These are phyloP conservation scores for Macrolepiota fuliginosa DNA, from an alignment of 768 basidiomycete species.

Conservation along the genomic window DNA sequence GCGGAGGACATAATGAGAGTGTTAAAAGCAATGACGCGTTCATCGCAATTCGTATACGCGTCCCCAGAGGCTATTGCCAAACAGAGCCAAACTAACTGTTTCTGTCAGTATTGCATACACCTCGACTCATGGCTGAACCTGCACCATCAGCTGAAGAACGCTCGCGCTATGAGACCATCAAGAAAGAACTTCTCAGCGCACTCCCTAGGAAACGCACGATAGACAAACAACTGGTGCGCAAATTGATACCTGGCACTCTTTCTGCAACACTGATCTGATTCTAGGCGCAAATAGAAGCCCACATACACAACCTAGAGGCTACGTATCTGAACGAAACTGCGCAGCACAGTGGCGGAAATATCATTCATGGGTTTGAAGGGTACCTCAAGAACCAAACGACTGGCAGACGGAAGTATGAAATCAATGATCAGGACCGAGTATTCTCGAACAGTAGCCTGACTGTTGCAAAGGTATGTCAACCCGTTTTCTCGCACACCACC, in stretches of 20 bases:
- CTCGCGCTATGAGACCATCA: constrained; percentile 66
- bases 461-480: constrained; percentile 53
- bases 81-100: constrained; percentile 9
- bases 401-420: constrained; percentile 69
- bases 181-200: constrained; percentile 72
- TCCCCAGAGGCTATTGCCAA: constrained; percentile 21
- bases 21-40: constrained; percentile 27
- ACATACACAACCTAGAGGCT: constrained; percentile 77
- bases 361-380: constrained; percentile 84
- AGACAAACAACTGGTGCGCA: constrained; percentile 74
- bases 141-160: constrained; percentile 63
- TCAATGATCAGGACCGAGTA: constrained; percentile 73
- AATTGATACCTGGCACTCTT: background rate
- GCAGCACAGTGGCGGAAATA: constrained; percentile 77
- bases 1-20: constrained; percentile 52
- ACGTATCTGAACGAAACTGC: constrained; percentile 78
- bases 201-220: constrained; percentile 70
- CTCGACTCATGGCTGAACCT: constrained; percentile 35
- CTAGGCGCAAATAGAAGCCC: constrained; percentile 74
- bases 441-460: constrained; percentile 83
- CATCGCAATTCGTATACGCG: constrained; percentile 30
- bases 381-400: constrained; percentile 78
- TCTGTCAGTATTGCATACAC: background rate
- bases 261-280: constrained; percentile 5
- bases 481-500: constrained; percentile 6